Base-by-base conservation (phyloP, 2,329 filamentous ascomycete genomes). In the Monosporascus ibericus region DNA sequence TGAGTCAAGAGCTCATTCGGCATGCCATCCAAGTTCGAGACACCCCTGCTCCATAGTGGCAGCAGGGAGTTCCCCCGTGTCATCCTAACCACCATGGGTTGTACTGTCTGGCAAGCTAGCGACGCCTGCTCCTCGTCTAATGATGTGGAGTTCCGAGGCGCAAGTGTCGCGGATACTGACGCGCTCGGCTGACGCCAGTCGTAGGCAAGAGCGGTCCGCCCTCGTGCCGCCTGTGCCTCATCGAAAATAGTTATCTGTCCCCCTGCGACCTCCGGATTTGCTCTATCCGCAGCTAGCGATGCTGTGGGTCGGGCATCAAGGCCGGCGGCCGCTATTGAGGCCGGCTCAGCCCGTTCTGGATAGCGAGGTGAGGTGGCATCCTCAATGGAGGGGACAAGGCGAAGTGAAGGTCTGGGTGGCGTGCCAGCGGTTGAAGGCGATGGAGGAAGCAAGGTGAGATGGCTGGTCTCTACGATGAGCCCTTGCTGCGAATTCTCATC, bases 1-100 rank as follows among this genome's bases (percentile, higher is more conserved):
- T 80, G 74, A 56, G 79, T 73, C 50, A 84, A 65, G 27, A 84
- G 65, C 66, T 84, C 81, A 64, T 78, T 82, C 24, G 81, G 81
- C 47, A 84, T 67, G 42, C 67, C 64, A 49, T 73, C 70, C 36
- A 67, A 71, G 60, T 52, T 63, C 58, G 54, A 59, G 48, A 49
- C 53, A 48, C 60, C 58, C 60, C 59, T 61, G 53, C 59, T 55
- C 58, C 59, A 58, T 51, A 56, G 53, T 46, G 56, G 52, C 56
- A 58, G 52, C 52, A 56, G 47, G 34, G 57, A 56, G 24, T 39
- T 38, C 49, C 53, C 55, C 50, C 49, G 52, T 47, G 53, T 48
- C 34, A 36, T 24, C 17, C 42, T 24, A 18, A 37, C 18, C 7
- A 24, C 30, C 51, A 59, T 55, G 46, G 48, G 46, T 38, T 57